These are phyloP conservation scores for Powellomyces hirtus DNA, from an alignment of 192 early-diverging fungal genomes.

Conservation along the genomic window DNA sequence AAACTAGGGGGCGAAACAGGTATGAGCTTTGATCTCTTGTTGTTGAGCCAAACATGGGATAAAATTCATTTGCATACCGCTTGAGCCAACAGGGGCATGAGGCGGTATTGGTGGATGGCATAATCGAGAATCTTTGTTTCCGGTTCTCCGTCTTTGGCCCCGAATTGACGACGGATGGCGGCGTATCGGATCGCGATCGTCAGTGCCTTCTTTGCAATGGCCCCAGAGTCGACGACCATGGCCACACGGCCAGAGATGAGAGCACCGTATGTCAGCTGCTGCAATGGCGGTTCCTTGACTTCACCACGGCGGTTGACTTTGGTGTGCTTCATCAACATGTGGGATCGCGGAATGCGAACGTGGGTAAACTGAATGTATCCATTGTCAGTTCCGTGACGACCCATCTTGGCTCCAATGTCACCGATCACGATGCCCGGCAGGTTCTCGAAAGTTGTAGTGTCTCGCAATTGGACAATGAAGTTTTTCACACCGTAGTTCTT, in stretches of 20 bases:
- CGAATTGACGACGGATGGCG: conserved; percentile 88
- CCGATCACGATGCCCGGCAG: conserved; percentile 88
- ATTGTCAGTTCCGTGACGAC: conserved; percentile 87
- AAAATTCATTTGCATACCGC: conserved; percentile 32
- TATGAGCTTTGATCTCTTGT: neutral
- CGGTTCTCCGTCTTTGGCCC: conserved; percentile 54
- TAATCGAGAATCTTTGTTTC: conserved; percentile 94
- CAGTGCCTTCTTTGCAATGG: conserved; percentile 84
- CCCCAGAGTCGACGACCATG: conserved; percentile 82
- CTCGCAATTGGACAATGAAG: conserved; percentile 85
- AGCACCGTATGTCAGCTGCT: conserved; percentile 85
- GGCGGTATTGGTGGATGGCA: conserved; percentile 89
- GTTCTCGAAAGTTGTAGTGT: conserved; percentile 71
- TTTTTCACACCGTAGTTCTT: conserved; percentile 82
- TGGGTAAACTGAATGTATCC: conserved; percentile 90
- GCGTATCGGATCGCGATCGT: conserved; percentile 90
- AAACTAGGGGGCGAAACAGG: conserved; percentile 27
- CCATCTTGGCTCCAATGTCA: conserved; percentile 93
- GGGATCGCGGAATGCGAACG: conserved; percentile 82
- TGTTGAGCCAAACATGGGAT: neutral
- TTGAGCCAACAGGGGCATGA: conserved; percentile 88
- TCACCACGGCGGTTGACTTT: conserved; percentile 75
- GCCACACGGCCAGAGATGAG: conserved; percentile 73
- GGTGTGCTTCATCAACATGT: conserved; percentile 94
- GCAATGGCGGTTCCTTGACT: conserved; percentile 76